A percentile compares a stretch with the other conserved stretches of the same genome.
phyloP scores from a whole-genome alignment of 495 filamentous ascomycete species.

The Polyplosphaeria fusca region DNA sequence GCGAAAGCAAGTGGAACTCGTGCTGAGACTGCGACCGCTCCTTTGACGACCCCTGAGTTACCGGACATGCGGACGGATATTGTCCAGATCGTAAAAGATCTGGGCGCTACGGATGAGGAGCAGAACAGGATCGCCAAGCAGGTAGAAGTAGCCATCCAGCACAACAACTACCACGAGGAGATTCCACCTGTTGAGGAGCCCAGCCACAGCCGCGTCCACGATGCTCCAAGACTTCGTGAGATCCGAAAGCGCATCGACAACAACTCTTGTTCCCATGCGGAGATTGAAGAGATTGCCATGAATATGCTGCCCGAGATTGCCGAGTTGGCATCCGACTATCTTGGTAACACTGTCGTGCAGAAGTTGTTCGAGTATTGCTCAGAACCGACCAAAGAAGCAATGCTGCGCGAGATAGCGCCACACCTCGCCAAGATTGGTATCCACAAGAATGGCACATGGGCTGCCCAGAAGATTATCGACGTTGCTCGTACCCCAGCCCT shows the following conservation, averaged over 20 bases:
- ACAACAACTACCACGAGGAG: conserved; percentile 69
- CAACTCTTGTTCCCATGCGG: conserved; percentile 73
- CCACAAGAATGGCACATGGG: conserved; percentile 99
- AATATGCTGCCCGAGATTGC: conserved; percentile 96
- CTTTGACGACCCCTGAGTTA: conserved; percentile 59
- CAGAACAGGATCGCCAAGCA: conserved; percentile 64
- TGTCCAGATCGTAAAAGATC: conserved; percentile 77
- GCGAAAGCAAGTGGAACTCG: conserved; percentile 18
- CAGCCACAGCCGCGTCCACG: conserved; percentile 84
- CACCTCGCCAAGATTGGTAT: conserved; percentile 95
- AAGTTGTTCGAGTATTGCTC: conserved; percentile 97
- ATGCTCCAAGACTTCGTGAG: conserved; percentile 91
- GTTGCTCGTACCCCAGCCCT: conserved; percentile 81
- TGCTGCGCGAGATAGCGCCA: conserved; percentile 83
- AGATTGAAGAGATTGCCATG: conserved; percentile 87
- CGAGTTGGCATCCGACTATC: conserved; percentile 88
- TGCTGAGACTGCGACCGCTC: conserved; percentile 39
- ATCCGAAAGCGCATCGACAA: conserved; percentile 98
- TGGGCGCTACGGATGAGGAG: conserved; percentile 84
- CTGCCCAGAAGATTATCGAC: conserved; percentile 98
- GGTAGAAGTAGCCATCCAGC: conserved; percentile 73
- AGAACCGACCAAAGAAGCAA: conserved; percentile 81
- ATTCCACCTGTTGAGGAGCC: conserved; percentile 88
- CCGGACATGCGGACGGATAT: conserved; percentile 77
- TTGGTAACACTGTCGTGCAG: conserved; percentile 98